These are phyloP conservation scores for Aureobasidium melanogenum DNA, from an alignment of 2,329 filamentous ascomycete species.

Conservation along the genomic window DNA sequence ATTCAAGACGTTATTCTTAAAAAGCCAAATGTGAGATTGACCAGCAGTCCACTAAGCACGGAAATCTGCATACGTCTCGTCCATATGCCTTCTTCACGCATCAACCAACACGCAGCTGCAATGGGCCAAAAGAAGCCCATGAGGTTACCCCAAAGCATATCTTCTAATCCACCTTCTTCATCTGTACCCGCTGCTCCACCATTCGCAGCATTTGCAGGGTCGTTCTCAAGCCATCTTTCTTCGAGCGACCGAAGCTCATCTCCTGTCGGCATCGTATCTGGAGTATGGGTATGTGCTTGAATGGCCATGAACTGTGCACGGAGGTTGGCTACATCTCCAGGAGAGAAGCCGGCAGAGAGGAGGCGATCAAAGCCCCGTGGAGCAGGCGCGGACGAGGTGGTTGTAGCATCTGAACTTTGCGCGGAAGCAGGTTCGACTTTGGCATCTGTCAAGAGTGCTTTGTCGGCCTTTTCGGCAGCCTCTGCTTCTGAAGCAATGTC, in stretches of 20 bases:
- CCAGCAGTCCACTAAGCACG: slow-evolving; percentile 71
- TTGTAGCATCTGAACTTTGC: not conserved
- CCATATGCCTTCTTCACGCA: slow-evolving; percentile 82
- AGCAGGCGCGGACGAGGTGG: slow-evolving; percentile 41
- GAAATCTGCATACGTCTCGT: slow-evolving; percentile 76
- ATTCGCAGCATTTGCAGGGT: slow-evolving; percentile 34
- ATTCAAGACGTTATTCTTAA: slow-evolving; percentile 43
- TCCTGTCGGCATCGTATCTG: slow-evolving; percentile 79
- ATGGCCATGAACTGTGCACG: slow-evolving; percentile 83
- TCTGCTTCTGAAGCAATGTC: slow-evolving; percentile 63
- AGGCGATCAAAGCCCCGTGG: slow-evolving; percentile 85
- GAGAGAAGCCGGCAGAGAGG: slow-evolving; percentile 69
- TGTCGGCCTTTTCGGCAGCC: slow-evolving; percentile 30
- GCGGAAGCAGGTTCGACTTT: slow-evolving; percentile 19
- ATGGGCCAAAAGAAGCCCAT: slow-evolving; percentile 95
- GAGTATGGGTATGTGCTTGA: slow-evolving; percentile 71
- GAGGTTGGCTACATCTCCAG: slow-evolving; percentile 73
- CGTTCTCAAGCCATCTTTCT: slow-evolving; percentile 76
- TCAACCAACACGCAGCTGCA: slow-evolving; percentile 74
- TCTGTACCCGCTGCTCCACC: slow-evolving; percentile 41
- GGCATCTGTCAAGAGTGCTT: slow-evolving; percentile 26
- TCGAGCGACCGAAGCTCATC: slow-evolving; percentile 69
- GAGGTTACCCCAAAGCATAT: slow-evolving; percentile 78
- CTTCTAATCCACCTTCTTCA: slow-evolving; percentile 59
- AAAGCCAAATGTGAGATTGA: slow-evolving; percentile 70